A percentile compares a stretch with the other conserved stretches of the same genome.
Conservation (phyloP, 1,284 basidiomycete genomes). For the Phlebopus sp. region DNA sequence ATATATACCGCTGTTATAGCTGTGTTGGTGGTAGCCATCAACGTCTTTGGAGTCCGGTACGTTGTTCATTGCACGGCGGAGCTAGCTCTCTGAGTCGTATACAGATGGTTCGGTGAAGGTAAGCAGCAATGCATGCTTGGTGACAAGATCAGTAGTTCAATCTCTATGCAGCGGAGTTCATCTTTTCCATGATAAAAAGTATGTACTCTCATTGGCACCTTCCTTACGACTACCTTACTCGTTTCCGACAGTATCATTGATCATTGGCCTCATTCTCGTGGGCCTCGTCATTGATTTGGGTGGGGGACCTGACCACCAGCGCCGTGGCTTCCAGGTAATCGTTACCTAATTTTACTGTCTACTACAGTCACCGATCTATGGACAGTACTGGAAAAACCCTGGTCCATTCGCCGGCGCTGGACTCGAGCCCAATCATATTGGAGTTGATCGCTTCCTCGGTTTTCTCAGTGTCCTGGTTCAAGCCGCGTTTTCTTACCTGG, state of each 20-base stretch:
- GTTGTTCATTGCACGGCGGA: not conserved
- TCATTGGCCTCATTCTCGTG: constrained; percentile 48
- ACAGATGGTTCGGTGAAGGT: constrained; percentile 11
- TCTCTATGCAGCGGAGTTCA: constrained; percentile 8
- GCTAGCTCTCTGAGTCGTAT: not conserved
- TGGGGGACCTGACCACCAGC: constrained; percentile 46
- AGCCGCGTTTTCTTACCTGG: constrained; percentile 13
- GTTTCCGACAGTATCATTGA: constrained; percentile 42
- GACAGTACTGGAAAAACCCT: constrained; percentile 44
- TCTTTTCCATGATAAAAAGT: constrained; percentile 12
- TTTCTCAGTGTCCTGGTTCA: constrained; percentile 39
- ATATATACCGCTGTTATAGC: constrained; percentile 66
- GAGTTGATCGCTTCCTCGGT: constrained; percentile 46
- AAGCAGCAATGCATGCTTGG: not conserved
- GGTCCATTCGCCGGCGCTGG: constrained; percentile 40
- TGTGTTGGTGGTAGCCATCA: constrained; percentile 61
- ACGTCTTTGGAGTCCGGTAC: constrained; percentile 69
- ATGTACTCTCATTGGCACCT: not conserved
- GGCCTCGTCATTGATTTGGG: constrained; percentile 57
- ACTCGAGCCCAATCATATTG: constrained; percentile 33
- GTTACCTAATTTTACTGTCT: not conserved
- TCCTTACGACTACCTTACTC: constrained; percentile 46
- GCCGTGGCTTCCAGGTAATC: constrained; percentile 33
- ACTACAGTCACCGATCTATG: not conserved
- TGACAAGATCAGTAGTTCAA: too few species aligned